Evolutionary conservation across 148 eudicot species (phyloP).

Genomic region (Arbutus unedo): DNA sequence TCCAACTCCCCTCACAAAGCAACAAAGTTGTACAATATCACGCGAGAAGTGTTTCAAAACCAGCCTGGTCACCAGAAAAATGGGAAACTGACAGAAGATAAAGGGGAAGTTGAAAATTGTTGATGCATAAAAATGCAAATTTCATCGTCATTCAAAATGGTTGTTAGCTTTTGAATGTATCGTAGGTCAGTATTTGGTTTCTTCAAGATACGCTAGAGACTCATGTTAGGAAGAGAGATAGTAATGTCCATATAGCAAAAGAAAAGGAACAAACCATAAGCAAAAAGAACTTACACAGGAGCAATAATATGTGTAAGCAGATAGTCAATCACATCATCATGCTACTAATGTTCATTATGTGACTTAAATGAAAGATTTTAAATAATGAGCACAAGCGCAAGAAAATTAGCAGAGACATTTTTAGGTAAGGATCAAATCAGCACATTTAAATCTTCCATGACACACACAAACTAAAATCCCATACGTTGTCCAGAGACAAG

Average conservation of each 20-base stretch:
- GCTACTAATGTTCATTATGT: background rate
- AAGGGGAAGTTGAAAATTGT: background rate
- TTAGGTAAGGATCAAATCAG: background rate
- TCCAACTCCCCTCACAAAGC: background rate
- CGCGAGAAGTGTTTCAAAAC: background rate
- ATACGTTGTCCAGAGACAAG: background rate
- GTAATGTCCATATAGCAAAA: background rate
- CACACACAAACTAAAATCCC: background rate
- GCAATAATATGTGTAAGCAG: background rate
- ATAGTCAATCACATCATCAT: background rate
- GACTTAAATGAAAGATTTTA: background rate
- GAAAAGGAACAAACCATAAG: background rate
- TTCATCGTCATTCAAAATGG: background rate
- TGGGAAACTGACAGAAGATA: background rate
- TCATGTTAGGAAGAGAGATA: background rate
- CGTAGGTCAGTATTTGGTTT: background rate
- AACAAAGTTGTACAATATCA: background rate
- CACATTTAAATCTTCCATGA: background rate
- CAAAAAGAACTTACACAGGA: background rate
- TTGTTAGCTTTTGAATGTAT: background rate
- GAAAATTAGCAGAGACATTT: background rate
- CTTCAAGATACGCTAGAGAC: background rate
- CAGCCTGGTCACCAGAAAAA: background rate
- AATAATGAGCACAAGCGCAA: background rate
- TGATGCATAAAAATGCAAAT: background rate